These are phyloP conservation scores for Leishmania mexicana DNA, from an alignment of 208 protist species.

Conservation along the genomic window DNA sequence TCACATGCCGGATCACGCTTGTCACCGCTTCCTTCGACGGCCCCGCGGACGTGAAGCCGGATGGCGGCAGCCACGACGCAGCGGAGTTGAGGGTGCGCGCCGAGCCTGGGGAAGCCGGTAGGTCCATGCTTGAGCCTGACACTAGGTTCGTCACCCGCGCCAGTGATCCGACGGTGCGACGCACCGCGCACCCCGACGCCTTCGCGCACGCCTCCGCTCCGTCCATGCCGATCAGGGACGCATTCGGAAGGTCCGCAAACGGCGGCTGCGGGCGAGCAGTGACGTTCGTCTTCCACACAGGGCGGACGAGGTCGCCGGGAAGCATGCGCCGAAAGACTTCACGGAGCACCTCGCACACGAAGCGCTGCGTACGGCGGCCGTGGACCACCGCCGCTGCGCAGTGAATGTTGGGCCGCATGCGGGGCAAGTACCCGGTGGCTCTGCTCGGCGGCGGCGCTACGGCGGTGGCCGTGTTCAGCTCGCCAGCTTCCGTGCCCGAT, in stretches of 20 bases:
- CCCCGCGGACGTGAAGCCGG: background rate
- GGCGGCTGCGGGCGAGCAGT: background rate
- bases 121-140: background rate
- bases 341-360: constrained; percentile 17
- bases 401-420: constrained; percentile 15
- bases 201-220: background rate
- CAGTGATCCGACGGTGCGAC: background rate
- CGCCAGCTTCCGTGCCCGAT: background rate
- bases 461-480: background rate
- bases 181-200: background rate
- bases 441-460: background rate
- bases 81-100: background rate
- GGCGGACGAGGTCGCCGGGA: constrained; percentile 16
- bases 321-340: constrained; percentile 14
- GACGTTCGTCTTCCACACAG: background rate
- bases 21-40: background rate
- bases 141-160: background rate
- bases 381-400: constrained; percentile 4
- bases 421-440: background rate
- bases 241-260: background rate
- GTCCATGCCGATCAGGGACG: background rate
- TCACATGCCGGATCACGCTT: constrained; percentile 5
- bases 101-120: no score
- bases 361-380: constrained; percentile 2
- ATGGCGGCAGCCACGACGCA: background rate